Base-by-base conservation (phyloP, 2,329 filamentous ascomycete genomes). In the Colletotrichum aenigma region DNA sequence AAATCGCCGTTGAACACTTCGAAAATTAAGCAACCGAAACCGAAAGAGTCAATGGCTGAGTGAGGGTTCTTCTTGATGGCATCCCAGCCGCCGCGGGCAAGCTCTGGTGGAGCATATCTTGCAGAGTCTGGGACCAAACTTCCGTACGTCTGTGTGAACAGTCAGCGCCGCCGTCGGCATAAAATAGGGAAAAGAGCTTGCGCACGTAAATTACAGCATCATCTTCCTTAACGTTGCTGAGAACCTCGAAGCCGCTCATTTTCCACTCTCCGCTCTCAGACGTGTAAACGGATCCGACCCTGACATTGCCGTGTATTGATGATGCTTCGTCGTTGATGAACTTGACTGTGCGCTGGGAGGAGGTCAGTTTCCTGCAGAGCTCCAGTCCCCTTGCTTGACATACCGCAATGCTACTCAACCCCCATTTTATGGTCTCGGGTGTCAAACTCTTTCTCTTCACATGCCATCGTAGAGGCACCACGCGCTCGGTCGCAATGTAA, bases 191-290 rank as follows among this genome's bases (percentile, higher is more conserved):
- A 21, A 62, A 5, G 8, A 36, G 2, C 26, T 13, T 38, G 18
- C 74, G 26, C 16, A 76, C 74, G 82, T 97, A 98, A 81, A 99
- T 96, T 64, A 98, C 89, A 12, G 96, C 95, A 80, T 98, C 95
- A 77, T 98, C 96, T 73, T 98, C 97, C 81, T 98, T 98, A 86
- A 98, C 93, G 48, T 94, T 98, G 85, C 96, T 98, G 75, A 98
- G 85, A 7, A 98, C 91, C 79, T 99, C 97, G 79, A 99, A 98
- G 1, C 97, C 97, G 24, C 94, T 96, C 3, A 99, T 87, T 82
- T 97, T 98, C 97, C 97, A 99, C 86, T 99, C 97, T 74, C 97
- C 97, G 81, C 97, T 98, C 82, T 98, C 96, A 76, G 95, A 96
- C 6, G 95, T 97, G 84, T 96, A 99, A 78, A 99, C 90, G 0